Base-by-base conservation (phyloP, 2,329 filamentous ascomycete species). In the Fusarium papillatum region DNA sequence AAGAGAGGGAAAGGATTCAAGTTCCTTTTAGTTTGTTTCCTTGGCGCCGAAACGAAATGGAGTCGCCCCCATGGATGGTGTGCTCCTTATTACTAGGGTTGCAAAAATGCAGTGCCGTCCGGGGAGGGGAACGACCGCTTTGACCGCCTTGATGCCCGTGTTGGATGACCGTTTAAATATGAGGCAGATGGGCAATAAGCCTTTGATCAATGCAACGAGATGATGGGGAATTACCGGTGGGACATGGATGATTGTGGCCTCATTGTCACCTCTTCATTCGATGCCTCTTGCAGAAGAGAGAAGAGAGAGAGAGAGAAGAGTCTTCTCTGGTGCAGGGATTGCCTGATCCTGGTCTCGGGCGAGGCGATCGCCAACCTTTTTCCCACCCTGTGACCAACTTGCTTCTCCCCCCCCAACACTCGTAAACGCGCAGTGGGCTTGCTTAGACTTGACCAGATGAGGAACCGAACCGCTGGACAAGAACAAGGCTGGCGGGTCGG, bases 81-180 rank as follows among this genome's bases (percentile, higher is more conserved):
- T 68, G 70, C 68, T 75, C 64, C 64, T 79, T 71, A 71, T 71
- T 64, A 66, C 64, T 70, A 76, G 70, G 75, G 73, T 77, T 73
- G 73, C 64, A 74, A 78, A 72, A 68, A 62, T 43, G 71, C 71
- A 76, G 72, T 78, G 73, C 75, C 67, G 76, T 80, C 73, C 69
- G 72, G 74, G 77, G 64, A 64, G 67, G 70, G 73, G 68, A 66
- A 66, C 57, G 63, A 55, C 74, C 71, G 78, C 78, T 78, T 77
- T 80, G 78, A 79, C 78, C 78, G 78, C 78, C 69, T 72, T 60
- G 71, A 70, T 72, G 71, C 68, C 75, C 67, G 78, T 79, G 78
- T 79, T 70, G 64, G 74, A 79, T 64, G 29, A 14, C 68, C 64
- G 66, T 55, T 74, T 71, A 69, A 74, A 79, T 66, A 50, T 62